Percentiles rank a stretch among this genome's conserved stretches.
Evolutionary conservation across 2,329 filamentous ascomycete genomes (phyloP).

Genomic region (Paecilomyces dactylethromorphus): DNA sequence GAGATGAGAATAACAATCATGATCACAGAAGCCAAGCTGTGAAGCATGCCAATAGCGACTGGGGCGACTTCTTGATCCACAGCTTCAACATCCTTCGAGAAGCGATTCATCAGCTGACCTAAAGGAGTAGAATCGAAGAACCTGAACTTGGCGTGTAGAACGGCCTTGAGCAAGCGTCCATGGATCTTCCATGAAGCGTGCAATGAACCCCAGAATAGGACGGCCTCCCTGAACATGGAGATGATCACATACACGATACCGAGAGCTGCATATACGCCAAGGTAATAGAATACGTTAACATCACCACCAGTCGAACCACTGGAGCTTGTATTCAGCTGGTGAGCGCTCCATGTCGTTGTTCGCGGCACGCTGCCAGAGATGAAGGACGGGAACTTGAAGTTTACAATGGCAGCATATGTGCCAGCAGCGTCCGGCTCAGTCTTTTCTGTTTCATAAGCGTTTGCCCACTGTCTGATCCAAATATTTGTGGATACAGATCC

Average conservation of each 20-base stretch:
- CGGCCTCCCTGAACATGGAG: slow-evolving; percentile 74
- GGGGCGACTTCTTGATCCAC: slow-evolving; percentile 95
- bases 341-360: slow-evolving; percentile 21
- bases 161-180: slow-evolving; percentile 64
- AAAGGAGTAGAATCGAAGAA: slow-evolving; percentile 97
- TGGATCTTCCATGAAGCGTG: slow-evolving; percentile 83
- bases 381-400: slow-evolving; percentile 31
- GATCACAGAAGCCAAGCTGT: slow-evolving; percentile 62
- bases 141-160: slow-evolving; percentile 87
- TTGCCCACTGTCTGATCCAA: slow-evolving; percentile 94
- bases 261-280: slow-evolving; percentile 73
- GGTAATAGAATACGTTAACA: slow-evolving; percentile 78
- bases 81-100: slow-evolving; percentile 94
- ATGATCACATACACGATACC: slow-evolving; percentile 72
- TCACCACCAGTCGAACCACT: slow-evolving; percentile 28
- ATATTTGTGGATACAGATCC: slow-evolving; percentile 82
- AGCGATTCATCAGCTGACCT: slow-evolving; percentile 95
- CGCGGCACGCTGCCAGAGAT: slow-evolving; percentile 30
- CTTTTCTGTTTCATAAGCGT: slow-evolving; percentile 63
- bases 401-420: slow-evolving; percentile 35
- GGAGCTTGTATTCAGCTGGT: slow-evolving; percentile 19
- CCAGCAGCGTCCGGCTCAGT: slow-evolving; percentile 22
- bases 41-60: slow-evolving; percentile 70
- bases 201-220: slow-evolving; percentile 88
- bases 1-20: slow-evolving; percentile 87